Evolutionary conservation across 2,329 filamentous ascomycete genomes (phyloP), one percentile per base, ranked within the genome.

Genomic region (Xylaria digitata): DNA sequence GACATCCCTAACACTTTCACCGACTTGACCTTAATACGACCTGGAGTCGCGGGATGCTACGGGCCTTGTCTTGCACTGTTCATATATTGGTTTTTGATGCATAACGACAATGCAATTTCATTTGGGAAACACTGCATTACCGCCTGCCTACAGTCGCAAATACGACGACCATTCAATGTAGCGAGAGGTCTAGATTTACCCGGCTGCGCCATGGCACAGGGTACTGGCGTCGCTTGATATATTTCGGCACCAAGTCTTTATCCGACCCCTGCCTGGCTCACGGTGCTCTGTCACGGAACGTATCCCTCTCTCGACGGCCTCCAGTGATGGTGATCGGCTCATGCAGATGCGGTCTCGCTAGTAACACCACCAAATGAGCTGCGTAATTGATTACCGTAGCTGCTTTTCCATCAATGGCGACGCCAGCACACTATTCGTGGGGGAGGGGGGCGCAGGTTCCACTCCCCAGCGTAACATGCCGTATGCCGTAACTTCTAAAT

Each of bases 401-500:
- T 56, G 30, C 55, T 52, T 21, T 55, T 49, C 9, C 15, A 64
- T 55, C 23, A 11, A 43, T 43, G 49, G 32, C 21, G 45, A 50
- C 50, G 57, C 50, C 13, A 48, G 26, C 9, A 21, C 49, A 46
- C 56, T 17, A 42, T 54, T 21, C 65, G n/a, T n/a, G n/a, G n/a
- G n/a, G n/a, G n/a, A n/a, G n/a, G n/a, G n/a, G n/a, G n/a, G n/a
- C n/a, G 49, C 42, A 26, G 50, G 61, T 62, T 59, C 61, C 64
- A 64, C 65, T 57, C 21, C 6, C 30, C 50, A 61, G 65, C 50
- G 65, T 67, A 70, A 65, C 68, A 57, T 68, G 55, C 65, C 61
- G 65, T 60, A 57, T 57, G 21, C 34, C 56, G 52, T 46, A 61
- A 58, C 40, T 30, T 30, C 17, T 17, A 30, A 30, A 34, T 19